A percentile compares a stretch with the other conserved stretches of the same genome.
Conservation (phyloP, 2,329 filamentous ascomycete species). For the Celoporthe dispersa region DNA sequence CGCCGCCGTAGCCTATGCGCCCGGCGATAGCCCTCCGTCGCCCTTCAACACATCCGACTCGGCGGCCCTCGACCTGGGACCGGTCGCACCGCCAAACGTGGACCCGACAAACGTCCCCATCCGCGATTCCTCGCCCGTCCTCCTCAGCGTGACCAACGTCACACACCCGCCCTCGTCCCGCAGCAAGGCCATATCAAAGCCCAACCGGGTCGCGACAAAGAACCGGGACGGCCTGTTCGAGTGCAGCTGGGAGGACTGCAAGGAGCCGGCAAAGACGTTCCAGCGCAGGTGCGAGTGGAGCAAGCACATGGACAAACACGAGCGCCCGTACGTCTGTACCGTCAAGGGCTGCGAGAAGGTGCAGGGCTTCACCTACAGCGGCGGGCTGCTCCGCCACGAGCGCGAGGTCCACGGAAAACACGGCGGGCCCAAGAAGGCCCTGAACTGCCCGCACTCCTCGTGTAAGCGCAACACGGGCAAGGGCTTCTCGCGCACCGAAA, state of each 20-base stretch:
- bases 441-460: constrained; percentile 83
- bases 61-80: constrained; percentile 44
- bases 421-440: constrained; percentile 82
- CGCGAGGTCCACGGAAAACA: constrained; percentile 93
- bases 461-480: constrained; percentile 90
- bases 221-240: constrained; percentile 76
- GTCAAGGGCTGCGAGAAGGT: constrained; percentile 87
- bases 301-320: constrained; percentile 99
- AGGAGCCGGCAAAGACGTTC: constrained; percentile 68
- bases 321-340: constrained; percentile 86
- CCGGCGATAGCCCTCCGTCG: constrained; percentile 29
- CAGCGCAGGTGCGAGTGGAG: constrained; percentile 91
- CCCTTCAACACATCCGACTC: constrained; percentile 20
- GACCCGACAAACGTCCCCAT: constrained; percentile 39
- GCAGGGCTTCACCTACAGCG: constrained; percentile 92
- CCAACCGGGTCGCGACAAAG: constrained; percentile 60
- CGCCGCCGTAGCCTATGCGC: constrained; percentile 38
- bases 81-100: constrained; percentile 35
- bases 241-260: constrained; percentile 74
- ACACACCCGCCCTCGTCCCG: constrained; percentile 40
- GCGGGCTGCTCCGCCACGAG: constrained; percentile 86
- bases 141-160: constrained; percentile 31
- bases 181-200: constrained; percentile 61
- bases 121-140: constrained; percentile 34
- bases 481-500: constrained; percentile 92